Evolutionary conservation across 2,329 filamentous ascomycete genomes (phyloP), one percentile per base, ranked within the genome.

Genomic region (Myrmaecium sp.): DNA sequence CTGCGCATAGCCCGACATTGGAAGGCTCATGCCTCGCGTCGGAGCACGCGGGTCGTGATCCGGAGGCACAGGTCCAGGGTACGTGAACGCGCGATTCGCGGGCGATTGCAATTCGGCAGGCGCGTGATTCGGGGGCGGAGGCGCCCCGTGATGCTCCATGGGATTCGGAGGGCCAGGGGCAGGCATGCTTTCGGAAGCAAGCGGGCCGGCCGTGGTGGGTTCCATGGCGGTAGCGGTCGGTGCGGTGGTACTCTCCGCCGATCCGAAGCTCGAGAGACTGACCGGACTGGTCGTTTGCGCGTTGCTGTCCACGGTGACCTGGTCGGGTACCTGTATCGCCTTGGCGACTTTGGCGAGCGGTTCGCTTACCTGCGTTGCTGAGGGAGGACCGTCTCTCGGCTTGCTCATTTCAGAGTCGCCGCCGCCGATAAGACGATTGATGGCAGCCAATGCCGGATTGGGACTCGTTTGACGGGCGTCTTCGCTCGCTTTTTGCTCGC

Each of bases 21-120:
- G 66, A 31, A 69, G 48, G 41, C 68, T 74, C 51, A 71, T 63
- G 30, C 67, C 66, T 36, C 69, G 59, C 27, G 61, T 54, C 7
- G 64, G 58, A 33, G 47, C 53, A 30, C 66, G 64, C 29, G 55
- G 57, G 21, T 63, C 52, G 36, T 40, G 51, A 39, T 49, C 58
- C 28, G 50, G 48, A 19, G 56, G 49, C 32, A 60, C 53, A n/a
- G 67, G 68, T 27, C 68, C 64, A 5, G 69, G 69, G 44, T 71
- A 74, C n/a, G 69, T 72, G 37, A 69, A 68, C 6, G 69, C 59
- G 40, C 70, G 69, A 38, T 60, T 65, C 18, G 51, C 36, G 27
- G 30, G 39, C 7, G 47, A 43, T 12, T 36, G 41, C 14, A n/a
- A n/a, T n/a, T 53, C 48, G 22, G 39, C 43, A 13, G 49, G 46